phyloP scores from a whole-genome alignment of 2,329 filamentous ascomycete species.

The Polychaeton citri region DNA sequence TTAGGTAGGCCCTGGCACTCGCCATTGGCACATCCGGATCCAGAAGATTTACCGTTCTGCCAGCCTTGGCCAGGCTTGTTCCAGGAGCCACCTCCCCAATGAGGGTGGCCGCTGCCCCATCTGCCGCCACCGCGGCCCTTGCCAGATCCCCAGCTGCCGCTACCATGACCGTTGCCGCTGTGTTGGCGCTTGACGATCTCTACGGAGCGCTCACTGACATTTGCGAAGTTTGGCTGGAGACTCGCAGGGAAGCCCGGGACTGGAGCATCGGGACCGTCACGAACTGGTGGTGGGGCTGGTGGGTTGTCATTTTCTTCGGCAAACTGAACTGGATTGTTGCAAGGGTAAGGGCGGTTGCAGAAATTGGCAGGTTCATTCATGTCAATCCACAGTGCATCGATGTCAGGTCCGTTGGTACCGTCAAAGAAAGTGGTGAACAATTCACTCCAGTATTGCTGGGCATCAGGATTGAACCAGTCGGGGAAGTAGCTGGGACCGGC shows the following conservation, averaged over 20 bases:
- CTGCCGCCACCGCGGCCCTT: slow-evolving; percentile 2
- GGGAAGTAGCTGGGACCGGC: slow-evolving; percentile 5
- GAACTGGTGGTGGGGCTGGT: slow-evolving; percentile 5
- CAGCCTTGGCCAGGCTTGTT: slow-evolving; percentile 2
- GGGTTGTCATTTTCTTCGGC: slow-evolving; percentile 5
- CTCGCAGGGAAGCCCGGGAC: slow-evolving; percentile 7
- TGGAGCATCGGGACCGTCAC: slow-evolving; percentile 6
- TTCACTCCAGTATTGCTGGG: slow-evolving; percentile 5
- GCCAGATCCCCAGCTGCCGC: neutral
- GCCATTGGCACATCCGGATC: slow-evolving; percentile 5
- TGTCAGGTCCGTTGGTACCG: slow-evolving; percentile 4
- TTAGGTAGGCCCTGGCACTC: slow-evolving; percentile 5
- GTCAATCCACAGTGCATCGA: slow-evolving; percentile 6
- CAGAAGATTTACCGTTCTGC: slow-evolving; percentile 5
- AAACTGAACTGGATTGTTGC: slow-evolving; percentile 3
- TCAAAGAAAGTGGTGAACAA: slow-evolving; percentile 5
- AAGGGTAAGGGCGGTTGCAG: slow-evolving; percentile 5
- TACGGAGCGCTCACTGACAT: neutral
- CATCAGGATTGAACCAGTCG: slow-evolving; percentile 4
- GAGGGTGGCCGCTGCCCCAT: slow-evolving; percentile 2
- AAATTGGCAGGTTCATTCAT: slow-evolving; percentile 7
- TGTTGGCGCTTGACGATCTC: slow-evolving; percentile 3
- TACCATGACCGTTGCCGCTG: slow-evolving; percentile 1
- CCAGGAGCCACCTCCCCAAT: slow-evolving; percentile 5
- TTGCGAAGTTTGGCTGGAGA: slow-evolving; percentile 4